Percentiles rank a stretch among this genome's conserved stretches.
Conservation (phyloP, 2,329 filamentous ascomycete species). For the Pseudocercospora fijiensis region DNA sequence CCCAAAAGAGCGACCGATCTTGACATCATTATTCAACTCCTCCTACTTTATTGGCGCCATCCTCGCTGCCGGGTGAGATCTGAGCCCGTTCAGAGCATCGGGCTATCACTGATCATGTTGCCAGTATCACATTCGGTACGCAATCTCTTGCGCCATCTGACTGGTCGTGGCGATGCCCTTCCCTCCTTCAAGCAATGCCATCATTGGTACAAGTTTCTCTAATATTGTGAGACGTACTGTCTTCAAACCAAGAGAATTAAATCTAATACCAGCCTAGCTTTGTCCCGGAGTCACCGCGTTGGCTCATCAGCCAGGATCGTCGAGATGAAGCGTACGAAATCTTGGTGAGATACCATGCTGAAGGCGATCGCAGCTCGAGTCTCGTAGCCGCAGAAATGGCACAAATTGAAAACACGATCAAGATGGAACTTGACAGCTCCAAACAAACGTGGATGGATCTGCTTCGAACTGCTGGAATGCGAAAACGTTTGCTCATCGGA, state of each 20-base stretch:
- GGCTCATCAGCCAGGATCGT: neutral
- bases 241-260: constrained; percentile 10
- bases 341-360: constrained; percentile 62
- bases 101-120: constrained; percentile 10
- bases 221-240: constrained; percentile 8
- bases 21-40: constrained; percentile 27
- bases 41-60: constrained; percentile 32
- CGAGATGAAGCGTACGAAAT: constrained; percentile 25
- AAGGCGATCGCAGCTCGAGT: constrained; percentile 57
- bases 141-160: constrained; percentile 19
- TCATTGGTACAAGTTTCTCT: constrained; percentile 26
- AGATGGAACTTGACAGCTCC: constrained; percentile 51
- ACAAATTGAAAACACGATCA: constrained; percentile 60
- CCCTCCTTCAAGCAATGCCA: constrained; percentile 27
- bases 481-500: constrained; percentile 41
- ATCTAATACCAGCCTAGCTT: neutral
- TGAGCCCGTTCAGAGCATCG: neutral
- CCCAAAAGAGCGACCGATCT: constrained; percentile 25
- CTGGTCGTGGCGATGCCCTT: constrained; percentile 31
- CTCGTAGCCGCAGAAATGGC: constrained; percentile 66
- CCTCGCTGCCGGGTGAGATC: constrained; percentile 19
- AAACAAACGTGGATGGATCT: constrained; percentile 42
- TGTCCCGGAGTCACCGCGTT: neutral
- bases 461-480: constrained; percentile 31
- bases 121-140: constrained; percentile 27